These are phyloP conservation scores for Talaromyces verruculosus DNA, from an alignment of 2,329 filamentous ascomycete genomes.

Conservation along the genomic window DNA sequence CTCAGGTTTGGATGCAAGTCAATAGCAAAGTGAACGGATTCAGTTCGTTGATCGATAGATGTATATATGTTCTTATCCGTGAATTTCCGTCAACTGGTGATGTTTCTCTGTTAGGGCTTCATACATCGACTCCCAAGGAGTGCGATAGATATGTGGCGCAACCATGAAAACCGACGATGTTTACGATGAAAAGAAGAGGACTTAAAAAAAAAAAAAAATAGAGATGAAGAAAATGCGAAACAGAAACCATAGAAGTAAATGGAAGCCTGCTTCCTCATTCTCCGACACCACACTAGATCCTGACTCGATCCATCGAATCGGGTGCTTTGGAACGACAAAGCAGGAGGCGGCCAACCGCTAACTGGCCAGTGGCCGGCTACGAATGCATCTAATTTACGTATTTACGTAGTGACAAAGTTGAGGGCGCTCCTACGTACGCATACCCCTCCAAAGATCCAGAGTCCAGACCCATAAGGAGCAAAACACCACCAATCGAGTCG, in stretches of 20 bases:
- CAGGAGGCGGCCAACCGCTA: not conserved
- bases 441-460: not conserved
- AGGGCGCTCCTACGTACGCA: not conserved
- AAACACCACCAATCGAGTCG: conserved; percentile 13
- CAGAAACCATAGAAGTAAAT: not conserved
- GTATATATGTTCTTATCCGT: not conserved
- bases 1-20: not conserved
- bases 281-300: not conserved
- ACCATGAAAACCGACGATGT: not conserved
- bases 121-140: conserved; percentile 17
- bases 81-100: not conserved
- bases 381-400: not conserved
- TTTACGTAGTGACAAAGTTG: not conserved
- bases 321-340: not conserved
- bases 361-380: not conserved
- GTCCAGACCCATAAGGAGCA: not conserved
- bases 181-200: not conserved
- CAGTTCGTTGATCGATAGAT: too few species aligned
- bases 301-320: conserved; percentile 3
- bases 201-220: not conserved
- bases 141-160: not conserved
- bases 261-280: conserved; percentile 1
- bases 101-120: not conserved
- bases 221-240: not conserved
- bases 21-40: not conserved